Evolutionary conservation across 148 eudicot species (phyloP), one percentile per base, ranked within the genome.

Genomic region (Gaultheria prostrata): DNA sequence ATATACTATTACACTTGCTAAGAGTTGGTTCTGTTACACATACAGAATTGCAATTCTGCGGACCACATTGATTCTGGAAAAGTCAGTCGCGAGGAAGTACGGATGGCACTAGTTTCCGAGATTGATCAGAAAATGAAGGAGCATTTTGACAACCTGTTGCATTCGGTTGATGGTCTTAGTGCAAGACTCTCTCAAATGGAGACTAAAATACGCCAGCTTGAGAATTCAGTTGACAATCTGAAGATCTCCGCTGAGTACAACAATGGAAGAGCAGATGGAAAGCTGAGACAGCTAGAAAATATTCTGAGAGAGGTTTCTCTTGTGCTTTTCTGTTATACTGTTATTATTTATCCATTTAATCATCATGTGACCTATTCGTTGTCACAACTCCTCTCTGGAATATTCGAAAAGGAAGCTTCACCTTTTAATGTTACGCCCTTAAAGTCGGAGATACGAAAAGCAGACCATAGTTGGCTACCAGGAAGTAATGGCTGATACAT

Each of bases 141-240:
- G 21, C 82, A 83, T 30, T 61, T 70, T 50, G 85, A 83, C 63
- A 24, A 67, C 67, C 39, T 86, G 51, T 71, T 82, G 33, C 85
- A 74, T 79, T 78, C 76, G 39, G 79, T 86, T 48, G 83, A 86
- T 53, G 83, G 79, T 61, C 79, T 80, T 35, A 86, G 85, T 83
- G 82, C 88, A 54, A 77, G 80, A 12, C 73, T 86, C 49, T 65
- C 83, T 61, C 84, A 80, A 76, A 79, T 83, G 1, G 85, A 86
- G 83, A 83, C 39, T 45, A 79, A 78, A 76, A 86, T 63, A 3
- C 46, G 49, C 81, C 76, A 73, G 26, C 83, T 86, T 59, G 88
- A 86, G 59, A 78, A 86, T 54, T 51, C 83, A 1, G 46, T 86
- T 28, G 83, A 86, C 65, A 82, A 86, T 79, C 53, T 86, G 69